Conservation (phyloP, 1,139 yeast species). For the Geotrichum siamense region DNA sequence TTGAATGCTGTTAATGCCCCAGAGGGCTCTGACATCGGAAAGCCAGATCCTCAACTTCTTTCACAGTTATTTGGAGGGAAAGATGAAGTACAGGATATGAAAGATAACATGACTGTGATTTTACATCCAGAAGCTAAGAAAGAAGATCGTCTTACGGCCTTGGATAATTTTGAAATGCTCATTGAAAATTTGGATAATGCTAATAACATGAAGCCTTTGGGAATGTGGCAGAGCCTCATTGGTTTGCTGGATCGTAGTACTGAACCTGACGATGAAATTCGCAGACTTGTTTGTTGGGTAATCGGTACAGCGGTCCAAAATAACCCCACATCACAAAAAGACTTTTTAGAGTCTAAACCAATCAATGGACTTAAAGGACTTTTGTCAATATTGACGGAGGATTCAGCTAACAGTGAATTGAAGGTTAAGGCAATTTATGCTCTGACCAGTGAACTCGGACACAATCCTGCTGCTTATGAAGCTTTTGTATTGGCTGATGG, state of each 20-base stretch:
- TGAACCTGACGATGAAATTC: slow-evolving; percentile 23
- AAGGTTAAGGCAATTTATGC: slow-evolving; percentile 70
- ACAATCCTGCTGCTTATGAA: slow-evolving; percentile 51
- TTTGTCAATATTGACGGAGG: slow-evolving; percentile 37
- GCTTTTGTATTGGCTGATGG: slow-evolving; percentile 55
- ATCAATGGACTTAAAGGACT: slow-evolving; percentile 45
- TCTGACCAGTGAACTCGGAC: slow-evolving; percentile 65
- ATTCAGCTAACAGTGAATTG: slow-evolving; percentile 19
- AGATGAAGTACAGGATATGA: slow-evolving; percentile 84
- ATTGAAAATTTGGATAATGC: slow-evolving; percentile 94
- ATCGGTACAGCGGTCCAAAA: slow-evolving; percentile 92
- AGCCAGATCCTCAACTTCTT: slow-evolving; percentile 60
- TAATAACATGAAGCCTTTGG: slow-evolving; percentile 76
- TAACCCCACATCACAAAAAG: slow-evolving; percentile 66
- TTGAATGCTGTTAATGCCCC: slow-evolving; percentile 40
- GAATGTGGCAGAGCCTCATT: slow-evolving; percentile 69
- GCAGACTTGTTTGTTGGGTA: slow-evolving; percentile 55
- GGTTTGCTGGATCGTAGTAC: slow-evolving; percentile 41
- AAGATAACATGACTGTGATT: slow-evolving; percentile 58
- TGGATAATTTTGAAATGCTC: slow-evolving; percentile 89
- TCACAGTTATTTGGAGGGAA: slow-evolving; percentile 75
- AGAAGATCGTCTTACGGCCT: slow-evolving; percentile 56
- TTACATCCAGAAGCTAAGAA: slow-evolving; percentile 50
- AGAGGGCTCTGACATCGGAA: slow-evolving; percentile 22
- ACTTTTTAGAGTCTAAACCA: slow-evolving; percentile 37